These are phyloP conservation scores for Saccharomyces uvarum DNA, from an alignment of 1,139 yeast species.

Conservation along the genomic window DNA sequence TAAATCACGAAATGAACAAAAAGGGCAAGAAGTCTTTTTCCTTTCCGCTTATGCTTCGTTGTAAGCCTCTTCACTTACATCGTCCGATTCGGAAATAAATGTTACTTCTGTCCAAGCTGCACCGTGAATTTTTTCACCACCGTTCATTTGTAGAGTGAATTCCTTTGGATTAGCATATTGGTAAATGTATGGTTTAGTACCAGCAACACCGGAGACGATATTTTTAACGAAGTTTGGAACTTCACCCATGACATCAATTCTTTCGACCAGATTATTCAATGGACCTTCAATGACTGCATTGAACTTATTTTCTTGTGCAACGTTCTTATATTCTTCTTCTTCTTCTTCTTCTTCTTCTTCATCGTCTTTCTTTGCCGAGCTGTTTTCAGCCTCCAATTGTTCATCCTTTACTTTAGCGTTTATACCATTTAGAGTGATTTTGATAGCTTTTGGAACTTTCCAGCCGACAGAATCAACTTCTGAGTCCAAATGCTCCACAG, in stretches of 20 bases:
- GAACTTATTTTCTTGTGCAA: constrained; percentile 13
- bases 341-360: constrained; percentile 15
- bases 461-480: constrained; percentile 77
- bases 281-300: constrained; percentile 46
- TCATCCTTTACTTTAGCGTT: constrained; percentile 37
- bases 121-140: constrained; percentile 42
- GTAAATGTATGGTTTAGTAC: constrained; percentile 90
- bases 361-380: constrained; percentile 28
- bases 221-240: constrained; percentile 89
- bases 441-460: constrained; percentile 72
- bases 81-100: constrained; percentile 45
- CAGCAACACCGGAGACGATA: constrained; percentile 89
- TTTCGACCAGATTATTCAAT: constrained; percentile 58
- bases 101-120: constrained; percentile 78
- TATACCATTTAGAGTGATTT: constrained; percentile 50
- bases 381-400: constrained; percentile 30
- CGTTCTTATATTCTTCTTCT: constrained; percentile 23
- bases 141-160: constrained; percentile 32
- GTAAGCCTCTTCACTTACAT: constrained; percentile 24
- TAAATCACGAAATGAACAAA: not conserved
- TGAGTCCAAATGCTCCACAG: constrained; percentile 53
- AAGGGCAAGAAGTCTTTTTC: no score
- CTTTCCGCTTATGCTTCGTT: constrained; percentile 13
- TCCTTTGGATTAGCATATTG: constrained; percentile 61
- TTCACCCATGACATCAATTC: constrained; percentile 97